Evolutionary conservation across 2,329 filamentous ascomycete genomes (phyloP), one percentile per base, ranked within the genome.

Genomic region (Xylaria sp.): DNA sequence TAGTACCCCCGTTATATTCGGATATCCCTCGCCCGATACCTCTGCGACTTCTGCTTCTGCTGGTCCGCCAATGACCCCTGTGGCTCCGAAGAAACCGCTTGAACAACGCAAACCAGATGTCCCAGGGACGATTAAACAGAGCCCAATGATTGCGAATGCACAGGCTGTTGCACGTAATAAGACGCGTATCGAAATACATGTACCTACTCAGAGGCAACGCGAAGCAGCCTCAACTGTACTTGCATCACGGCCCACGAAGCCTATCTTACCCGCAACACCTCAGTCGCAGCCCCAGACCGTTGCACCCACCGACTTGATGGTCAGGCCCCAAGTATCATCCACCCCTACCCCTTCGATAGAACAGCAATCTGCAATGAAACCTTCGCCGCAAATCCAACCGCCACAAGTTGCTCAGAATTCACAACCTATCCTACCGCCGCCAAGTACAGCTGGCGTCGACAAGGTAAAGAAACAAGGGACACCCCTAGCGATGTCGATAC

Each of bases 1-100:
- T 30, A 76, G 73, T 58, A 75, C 76, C 4, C 69, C 74, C 10
- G 68, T 78, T 51, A 68, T 71, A 13, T 79, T 78, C 59, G 71
- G 74, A 35, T 75, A 75, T 61, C 72, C 76, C 4, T 71, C 75
- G 1, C 72, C 76, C 13, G 73, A 75, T 19, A 71, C 69, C 0
- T 69, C 73, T 2, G 67, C 65, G 11, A 55, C 66, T 30, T 61
- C 67, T 4, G 58, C 68, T 4, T 63, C 67, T 34, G 73, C 73
- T 44, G 70, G 69, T n/a, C 68, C 70, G 30, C 56, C 58, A 19
- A 70, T 67, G 61, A 59, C 69, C 18, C 68, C 68, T 34, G 62
- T 67, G 35, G 65, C 66, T 2, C 52, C 68, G 9, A 73, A 70
- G 51, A 69, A 68, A 19, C 75, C 73, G 34, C 69, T 70, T 51